Evolutionary conservation across 257 asterid genomes (phyloP).

Genomic region (Solanum pimpinellifolium): DNA sequence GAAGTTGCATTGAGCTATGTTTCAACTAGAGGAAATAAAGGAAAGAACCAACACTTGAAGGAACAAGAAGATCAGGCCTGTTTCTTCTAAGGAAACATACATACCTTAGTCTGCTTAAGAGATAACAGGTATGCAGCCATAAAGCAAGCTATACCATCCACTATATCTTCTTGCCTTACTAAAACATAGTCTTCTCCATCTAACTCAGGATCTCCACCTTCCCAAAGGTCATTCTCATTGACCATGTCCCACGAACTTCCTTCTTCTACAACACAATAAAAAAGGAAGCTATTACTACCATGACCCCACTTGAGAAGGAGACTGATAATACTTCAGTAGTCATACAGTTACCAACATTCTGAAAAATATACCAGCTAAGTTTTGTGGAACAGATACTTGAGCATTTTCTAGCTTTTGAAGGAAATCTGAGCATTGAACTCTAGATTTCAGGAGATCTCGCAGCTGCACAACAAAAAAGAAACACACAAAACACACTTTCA

Average conservation of each 20-base stretch:
- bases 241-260: constrained; percentile 93
- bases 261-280: constrained; percentile 52
- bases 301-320: background rate
- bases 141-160: constrained; percentile 95
- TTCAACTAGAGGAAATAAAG: background rate
- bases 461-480: constrained; percentile 36
- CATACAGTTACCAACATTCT: background rate
- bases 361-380: constrained; percentile 42
- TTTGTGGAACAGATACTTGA: constrained; percentile 60
- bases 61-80: background rate
- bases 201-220: constrained; percentile 44
- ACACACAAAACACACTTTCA: background rate
- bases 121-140: constrained; percentile 93
- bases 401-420: constrained; percentile 76
- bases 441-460: constrained; percentile 71
- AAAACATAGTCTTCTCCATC: constrained; percentile 78
- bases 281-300: background rate
- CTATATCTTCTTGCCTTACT: constrained; percentile 94
- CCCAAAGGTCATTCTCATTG: constrained; percentile 83
- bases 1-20: background rate
- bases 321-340: background rate
- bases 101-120: constrained; percentile 86
- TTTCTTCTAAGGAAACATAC: background rate
- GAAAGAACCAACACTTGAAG: background rate
- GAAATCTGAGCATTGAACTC: constrained; percentile 80